These are phyloP conservation scores for Leptographium flavum DNA, from an alignment of 2,329 filamentous ascomycete genomes.

Conservation along the genomic window DNA sequence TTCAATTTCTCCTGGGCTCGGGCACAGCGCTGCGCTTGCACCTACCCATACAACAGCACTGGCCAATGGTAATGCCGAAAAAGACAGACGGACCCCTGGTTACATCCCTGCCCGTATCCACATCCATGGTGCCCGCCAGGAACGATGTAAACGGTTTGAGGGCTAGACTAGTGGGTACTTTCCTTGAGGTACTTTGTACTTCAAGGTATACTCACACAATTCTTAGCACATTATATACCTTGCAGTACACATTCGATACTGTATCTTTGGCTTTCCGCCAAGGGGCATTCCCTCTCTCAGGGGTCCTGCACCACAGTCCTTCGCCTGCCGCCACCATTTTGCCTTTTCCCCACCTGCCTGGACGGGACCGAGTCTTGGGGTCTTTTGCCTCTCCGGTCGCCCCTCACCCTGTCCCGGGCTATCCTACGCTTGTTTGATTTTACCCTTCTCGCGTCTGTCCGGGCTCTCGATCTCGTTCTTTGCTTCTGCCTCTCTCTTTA, in stretches of 20 bases:
- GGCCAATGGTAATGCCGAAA: conserved; percentile 3
- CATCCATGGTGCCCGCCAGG: conserved; percentile 6
- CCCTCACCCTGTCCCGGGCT: conserved; percentile 2
- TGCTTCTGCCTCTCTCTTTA: background rate
- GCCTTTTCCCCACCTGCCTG: background rate
- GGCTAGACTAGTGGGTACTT: conserved; percentile 1
- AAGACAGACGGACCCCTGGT: background rate
- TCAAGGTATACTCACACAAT: no score
- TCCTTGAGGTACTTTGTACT: no score
- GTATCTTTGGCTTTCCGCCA: no score
- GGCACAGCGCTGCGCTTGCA: background rate
- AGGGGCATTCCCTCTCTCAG: no score
- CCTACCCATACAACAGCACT: background rate
- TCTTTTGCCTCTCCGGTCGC: conserved; percentile 1
- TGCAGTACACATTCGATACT: no score
- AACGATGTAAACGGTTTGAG: conserved; percentile 7
- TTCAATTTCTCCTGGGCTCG: background rate
- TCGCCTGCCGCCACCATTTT: no score
- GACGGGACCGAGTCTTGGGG: background rate
- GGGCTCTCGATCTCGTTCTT: background rate
- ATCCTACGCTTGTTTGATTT: conserved; percentile 1
- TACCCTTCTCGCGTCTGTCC: background rate
- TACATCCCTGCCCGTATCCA: conserved; percentile 4
- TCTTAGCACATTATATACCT: no score
- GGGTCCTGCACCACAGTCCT: no score